Evolutionary conservation across 129 eudicot species (phyloP).

Genomic region (Solidago caesia): DNA sequence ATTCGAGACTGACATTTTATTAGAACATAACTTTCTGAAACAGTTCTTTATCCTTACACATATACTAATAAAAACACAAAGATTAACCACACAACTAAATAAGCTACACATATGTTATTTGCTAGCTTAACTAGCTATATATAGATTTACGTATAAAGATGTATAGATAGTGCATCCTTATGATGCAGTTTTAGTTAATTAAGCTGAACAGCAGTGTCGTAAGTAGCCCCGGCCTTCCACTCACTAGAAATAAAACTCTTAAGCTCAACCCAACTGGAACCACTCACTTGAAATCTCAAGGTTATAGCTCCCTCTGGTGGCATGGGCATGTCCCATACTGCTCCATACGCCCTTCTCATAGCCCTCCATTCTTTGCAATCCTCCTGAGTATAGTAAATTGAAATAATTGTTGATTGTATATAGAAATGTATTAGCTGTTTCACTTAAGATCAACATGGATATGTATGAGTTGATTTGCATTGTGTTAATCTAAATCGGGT

Average conservation of each 20-base stretch:
- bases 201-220: slow-evolving; percentile 58
- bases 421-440: neutral
- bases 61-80: slow-evolving; percentile 10
- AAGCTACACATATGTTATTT: slow-evolving; percentile 15
- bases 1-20: slow-evolving; percentile 13
- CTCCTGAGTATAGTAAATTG: slow-evolving; percentile 36
- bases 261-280: slow-evolving; percentile 52
- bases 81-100: slow-evolving; percentile 21
- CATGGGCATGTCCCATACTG: slow-evolving; percentile 69
- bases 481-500: neutral
- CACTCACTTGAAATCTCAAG: slow-evolving; percentile 59
- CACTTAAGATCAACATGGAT: neutral
- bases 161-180: slow-evolving; percentile 12
- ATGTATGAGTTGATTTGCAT: neutral
- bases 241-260: slow-evolving; percentile 44
- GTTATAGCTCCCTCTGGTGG: slow-evolving; percentile 62
- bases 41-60: slow-evolving; percentile 8
- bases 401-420: neutral
- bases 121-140: slow-evolving; percentile 21
- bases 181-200: slow-evolving; percentile 25
- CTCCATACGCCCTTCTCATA: slow-evolving; percentile 71
- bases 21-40: slow-evolving; percentile 12
- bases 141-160: neutral
- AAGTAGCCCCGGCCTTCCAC: slow-evolving; percentile 60
- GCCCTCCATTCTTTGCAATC: slow-evolving; percentile 63